Percentiles rank a stretch among this genome's conserved stretches.
These are phyloP conservation scores for Termitomyces sp. DNA, from an alignment of 768 basidiomycete genomes.

Conservation along the genomic window DNA sequence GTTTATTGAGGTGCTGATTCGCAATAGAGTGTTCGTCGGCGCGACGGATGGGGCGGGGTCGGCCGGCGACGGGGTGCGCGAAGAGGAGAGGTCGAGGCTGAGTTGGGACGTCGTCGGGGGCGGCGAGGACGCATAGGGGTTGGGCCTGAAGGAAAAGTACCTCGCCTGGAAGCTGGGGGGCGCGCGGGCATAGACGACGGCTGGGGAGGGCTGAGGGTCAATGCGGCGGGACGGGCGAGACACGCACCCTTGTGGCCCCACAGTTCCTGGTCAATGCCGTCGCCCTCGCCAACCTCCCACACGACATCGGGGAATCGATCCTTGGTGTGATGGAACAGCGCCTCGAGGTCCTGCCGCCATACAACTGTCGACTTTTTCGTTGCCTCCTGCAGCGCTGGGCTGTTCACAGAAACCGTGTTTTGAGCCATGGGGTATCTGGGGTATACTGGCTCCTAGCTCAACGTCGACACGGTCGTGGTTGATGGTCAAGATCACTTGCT, in stretches of 20 bases:
- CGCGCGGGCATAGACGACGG: conserved; percentile 92
- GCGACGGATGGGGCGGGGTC: conserved; percentile 42
- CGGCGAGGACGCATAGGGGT: conserved; percentile 40
- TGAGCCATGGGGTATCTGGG: conserved; percentile 16
- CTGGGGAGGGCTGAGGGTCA: conserved; percentile 20
- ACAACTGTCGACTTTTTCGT: conserved; percentile 57
- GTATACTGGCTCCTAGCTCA: conserved; percentile 9
- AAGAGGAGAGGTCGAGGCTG: conserved; percentile 47
- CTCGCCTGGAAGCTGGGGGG: conserved; percentile 87
- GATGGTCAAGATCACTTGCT: conserved; percentile 8
- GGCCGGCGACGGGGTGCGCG: conserved; percentile 27
- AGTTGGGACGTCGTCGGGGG: conserved; percentile 55
- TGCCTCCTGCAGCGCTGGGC: conserved; percentile 57
- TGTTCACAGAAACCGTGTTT: conserved; percentile 6
- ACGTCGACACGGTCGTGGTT: conserved; percentile 8
- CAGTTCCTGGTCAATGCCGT: conserved; percentile 53
- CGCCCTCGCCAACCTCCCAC: conserved; percentile 68
- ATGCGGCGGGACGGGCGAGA: background rate
- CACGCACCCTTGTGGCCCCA: conserved; percentile 93
- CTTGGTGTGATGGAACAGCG: conserved; percentile 77
- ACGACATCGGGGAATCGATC: conserved; percentile 95
- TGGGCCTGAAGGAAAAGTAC: conserved; percentile 75
- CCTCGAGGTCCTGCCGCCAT: conserved; percentile 80
- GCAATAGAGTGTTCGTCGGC: conserved; percentile 42
- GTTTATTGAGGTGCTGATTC: conserved; percentile 63